Percentiles rank a stretch among this genome's conserved stretches.
Evolutionary conservation across 1,284 basidiomycete species (phyloP).

Genomic region (Cutaneotrichosporon mucoides): DNA sequence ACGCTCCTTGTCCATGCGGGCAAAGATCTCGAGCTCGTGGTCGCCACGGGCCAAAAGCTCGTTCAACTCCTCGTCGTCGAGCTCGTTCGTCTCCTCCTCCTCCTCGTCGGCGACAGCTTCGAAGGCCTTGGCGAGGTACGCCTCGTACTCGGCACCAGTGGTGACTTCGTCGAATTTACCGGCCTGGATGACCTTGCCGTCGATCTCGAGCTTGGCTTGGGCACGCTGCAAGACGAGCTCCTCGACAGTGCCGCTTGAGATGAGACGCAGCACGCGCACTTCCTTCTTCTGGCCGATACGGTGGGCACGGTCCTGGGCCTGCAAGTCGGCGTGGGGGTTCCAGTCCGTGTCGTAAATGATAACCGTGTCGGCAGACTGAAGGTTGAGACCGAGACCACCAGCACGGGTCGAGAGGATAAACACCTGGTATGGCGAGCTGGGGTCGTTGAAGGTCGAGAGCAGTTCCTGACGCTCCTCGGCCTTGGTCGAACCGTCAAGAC

Average conservation of each 20-base stretch:
- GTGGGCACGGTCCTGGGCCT: conserved; percentile 78
- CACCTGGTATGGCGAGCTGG: conserved; percentile 82
- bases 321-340: conserved; percentile 97
- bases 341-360: conserved; percentile 75
- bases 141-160: conserved; percentile 94
- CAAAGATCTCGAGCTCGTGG: conserved; percentile 72
- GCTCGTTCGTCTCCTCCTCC: conserved; percentile 86
- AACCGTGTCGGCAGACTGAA: conserved; percentile 98
- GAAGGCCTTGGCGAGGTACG: conserved; percentile 70
- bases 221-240: conserved; percentile 95
- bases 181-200: conserved; percentile 98
- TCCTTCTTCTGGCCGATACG: conserved; percentile 99
- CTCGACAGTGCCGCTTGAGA: conserved; percentile 97
- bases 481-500: conserved; percentile 96
- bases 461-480: conserved; percentile 93
- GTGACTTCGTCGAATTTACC: conserved; percentile 99
- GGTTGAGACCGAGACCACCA: conserved; percentile 93
- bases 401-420: conserved; percentile 97
- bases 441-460: conserved; percentile 87
- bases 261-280: conserved; percentile 92
- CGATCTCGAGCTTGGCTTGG: conserved; percentile 95
- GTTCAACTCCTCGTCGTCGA: conserved; percentile 97
- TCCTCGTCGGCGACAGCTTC: conserved; percentile 69
- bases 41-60: conserved; percentile 85
- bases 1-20: conserved; percentile 78